Evolutionary conservation across 345 rosid genomes (phyloP).

Genomic region (Populus deltoides): DNA sequence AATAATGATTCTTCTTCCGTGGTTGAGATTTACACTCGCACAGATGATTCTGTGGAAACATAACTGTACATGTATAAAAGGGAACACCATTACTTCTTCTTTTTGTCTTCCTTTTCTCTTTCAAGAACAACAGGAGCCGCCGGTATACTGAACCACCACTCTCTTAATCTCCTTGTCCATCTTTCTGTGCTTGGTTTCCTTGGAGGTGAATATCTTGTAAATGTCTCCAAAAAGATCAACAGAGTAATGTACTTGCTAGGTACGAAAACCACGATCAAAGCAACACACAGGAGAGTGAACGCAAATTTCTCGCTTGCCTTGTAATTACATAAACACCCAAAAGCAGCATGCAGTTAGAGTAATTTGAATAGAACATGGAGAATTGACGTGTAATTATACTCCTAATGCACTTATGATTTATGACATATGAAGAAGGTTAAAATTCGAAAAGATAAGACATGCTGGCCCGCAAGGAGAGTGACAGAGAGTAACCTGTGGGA

Average conservation of each 20-base stretch:
- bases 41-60: background rate
- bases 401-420: background rate
- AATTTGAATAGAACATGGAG: background rate
- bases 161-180: constrained; percentile 73
- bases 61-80: constrained; percentile 13
- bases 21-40: background rate
- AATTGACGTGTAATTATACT: background rate
- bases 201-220: constrained; percentile 76
- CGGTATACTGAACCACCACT: constrained; percentile 98
- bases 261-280: constrained; percentile 45
- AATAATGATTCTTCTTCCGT: background rate
- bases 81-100: constrained; percentile 34
- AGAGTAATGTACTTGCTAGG: constrained; percentile 60
- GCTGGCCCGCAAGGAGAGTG: background rate
- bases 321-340: background rate
- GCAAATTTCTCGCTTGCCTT: constrained; percentile 89
- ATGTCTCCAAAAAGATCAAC: constrained; percentile 56
- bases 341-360: background rate
- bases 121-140: constrained; percentile 84
- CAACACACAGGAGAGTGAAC: constrained; percentile 41
- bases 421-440: background rate
- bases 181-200: constrained; percentile 70
- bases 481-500: constrained; percentile 58
- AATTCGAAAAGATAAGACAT: background rate
- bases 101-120: constrained; percentile 69